phyloP scores from a whole-genome alignment of 2,329 filamentous ascomycete genomes.

The Chrysoporthe puriensis region DNA sequence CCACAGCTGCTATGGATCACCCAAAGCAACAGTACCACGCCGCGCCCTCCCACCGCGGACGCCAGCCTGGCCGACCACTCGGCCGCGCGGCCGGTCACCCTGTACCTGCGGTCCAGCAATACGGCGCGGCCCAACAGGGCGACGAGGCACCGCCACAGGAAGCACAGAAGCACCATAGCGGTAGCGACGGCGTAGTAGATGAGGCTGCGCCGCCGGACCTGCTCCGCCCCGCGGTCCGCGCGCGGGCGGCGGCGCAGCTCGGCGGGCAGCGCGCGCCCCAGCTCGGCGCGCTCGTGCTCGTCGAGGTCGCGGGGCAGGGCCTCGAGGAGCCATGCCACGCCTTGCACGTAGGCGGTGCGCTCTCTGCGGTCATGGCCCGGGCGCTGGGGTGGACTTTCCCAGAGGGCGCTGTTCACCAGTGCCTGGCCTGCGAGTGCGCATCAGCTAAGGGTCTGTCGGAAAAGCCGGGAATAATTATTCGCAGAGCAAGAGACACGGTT shows the following conservation, averaged over 20 bases:
- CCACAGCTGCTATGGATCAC: slow-evolving; percentile 65
- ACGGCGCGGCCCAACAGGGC: slow-evolving; percentile 57
- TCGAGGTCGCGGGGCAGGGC: slow-evolving; percentile 63
- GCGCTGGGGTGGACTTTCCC: slow-evolving; percentile 1
- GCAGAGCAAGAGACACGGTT: too few species aligned
- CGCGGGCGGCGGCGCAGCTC: slow-evolving; percentile 15
- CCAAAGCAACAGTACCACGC: slow-evolving; percentile 54
- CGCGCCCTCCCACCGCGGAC: slow-evolving; percentile 53
- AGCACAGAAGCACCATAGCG: slow-evolving; percentile 60
- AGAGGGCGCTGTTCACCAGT: slow-evolving; percentile 22
- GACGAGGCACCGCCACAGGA: slow-evolving; percentile 65
- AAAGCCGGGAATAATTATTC: too few species aligned
- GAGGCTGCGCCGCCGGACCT: slow-evolving; percentile 42
- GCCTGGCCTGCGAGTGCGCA: slow-evolving; percentile 13
- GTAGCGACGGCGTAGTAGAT: slow-evolving; percentile 63
- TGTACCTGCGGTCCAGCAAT: slow-evolving; percentile 68
- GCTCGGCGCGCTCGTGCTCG: slow-evolving; percentile 54
- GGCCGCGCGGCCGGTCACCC: slow-evolving; percentile 63
- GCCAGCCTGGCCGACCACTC: slow-evolving; percentile 55
- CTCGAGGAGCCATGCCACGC: slow-evolving; percentile 65
- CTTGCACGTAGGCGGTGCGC: slow-evolving; percentile 66
- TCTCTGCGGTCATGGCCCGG: slow-evolving; percentile 36
- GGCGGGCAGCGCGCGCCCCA: slow-evolving; percentile 55
- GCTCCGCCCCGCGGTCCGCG: not conserved
- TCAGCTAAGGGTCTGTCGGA: not conserved